phyloP scores from a whole-genome alignment of 805 yeast species.

The Komagataella phaffii region DNA sequence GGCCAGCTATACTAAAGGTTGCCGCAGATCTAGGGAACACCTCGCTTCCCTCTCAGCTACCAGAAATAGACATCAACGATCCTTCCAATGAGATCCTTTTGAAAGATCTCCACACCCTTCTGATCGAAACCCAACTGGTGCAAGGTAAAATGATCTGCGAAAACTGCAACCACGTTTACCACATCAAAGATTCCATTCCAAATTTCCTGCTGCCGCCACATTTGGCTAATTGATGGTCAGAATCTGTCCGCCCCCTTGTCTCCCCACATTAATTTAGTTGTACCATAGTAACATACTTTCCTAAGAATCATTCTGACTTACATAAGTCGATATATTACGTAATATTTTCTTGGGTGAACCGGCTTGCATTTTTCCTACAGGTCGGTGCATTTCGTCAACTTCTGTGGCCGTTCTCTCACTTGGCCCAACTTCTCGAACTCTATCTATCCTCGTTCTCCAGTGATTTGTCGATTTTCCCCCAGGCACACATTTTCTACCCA shows the following conservation, averaged over 20 bases:
- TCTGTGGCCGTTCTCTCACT: neutral
- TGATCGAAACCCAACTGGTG: conserved; percentile 73
- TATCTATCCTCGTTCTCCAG: neutral
- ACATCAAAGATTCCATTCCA: conserved; percentile 88
- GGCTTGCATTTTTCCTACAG: neutral
- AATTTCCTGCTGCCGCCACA: conserved; percentile 93
- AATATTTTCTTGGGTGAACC: neutral
- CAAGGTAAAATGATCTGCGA: conserved; percentile 87
- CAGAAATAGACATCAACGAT: conserved; percentile 40
- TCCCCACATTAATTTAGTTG: neutral
- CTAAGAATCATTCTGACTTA: no score
- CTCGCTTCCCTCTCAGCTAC: conserved; percentile 45
- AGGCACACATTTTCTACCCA: neutral
- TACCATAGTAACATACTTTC: neutral
- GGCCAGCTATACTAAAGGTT: conserved; percentile 74
- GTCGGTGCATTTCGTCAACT: neutral
- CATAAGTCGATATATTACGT: neutral
- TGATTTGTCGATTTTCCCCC: neutral
- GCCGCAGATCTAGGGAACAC: conserved; percentile 65
- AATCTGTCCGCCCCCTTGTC: neutral
- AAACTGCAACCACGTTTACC: conserved; percentile 77
- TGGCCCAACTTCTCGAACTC: neutral
- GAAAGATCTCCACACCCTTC: conserved; percentile 61
- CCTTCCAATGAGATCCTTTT: conserved; percentile 38
- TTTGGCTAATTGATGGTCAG: conserved; percentile 31